Evolutionary conservation across 2,329 filamentous ascomycete genomes (phyloP).

Genomic region (Colletotrichum sp.): DNA sequence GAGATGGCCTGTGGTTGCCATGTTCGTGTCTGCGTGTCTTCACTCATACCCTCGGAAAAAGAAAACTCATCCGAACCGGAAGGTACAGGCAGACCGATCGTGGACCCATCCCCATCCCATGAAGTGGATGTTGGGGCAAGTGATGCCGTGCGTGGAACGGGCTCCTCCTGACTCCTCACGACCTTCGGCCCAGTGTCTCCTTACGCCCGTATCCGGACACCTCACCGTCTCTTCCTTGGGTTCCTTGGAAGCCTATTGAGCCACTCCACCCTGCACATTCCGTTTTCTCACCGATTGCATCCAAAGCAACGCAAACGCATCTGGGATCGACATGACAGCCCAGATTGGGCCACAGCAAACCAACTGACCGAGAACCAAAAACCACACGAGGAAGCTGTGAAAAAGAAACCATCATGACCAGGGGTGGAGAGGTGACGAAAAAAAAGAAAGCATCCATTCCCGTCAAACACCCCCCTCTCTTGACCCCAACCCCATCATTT

Average conservation of each 20-base stretch:
- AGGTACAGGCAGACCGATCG: not conserved
- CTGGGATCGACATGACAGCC: slow-evolving; percentile 6
- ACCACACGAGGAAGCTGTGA: not conserved
- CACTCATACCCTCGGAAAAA: not conserved
- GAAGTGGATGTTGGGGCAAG: not conserved
- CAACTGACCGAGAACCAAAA: not conserved
- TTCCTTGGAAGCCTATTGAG: not conserved
- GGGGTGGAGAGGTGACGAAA: not conserved
- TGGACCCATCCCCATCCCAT: not conserved
- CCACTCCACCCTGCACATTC: not conserved
- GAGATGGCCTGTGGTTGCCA: not conserved
- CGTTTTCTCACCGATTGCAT: slow-evolving; percentile 20
- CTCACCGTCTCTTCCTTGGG: not conserved
- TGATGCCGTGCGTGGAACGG: not conserved
- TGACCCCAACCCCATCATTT: not conserved
- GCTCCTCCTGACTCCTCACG: not conserved
- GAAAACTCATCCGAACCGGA: not conserved
- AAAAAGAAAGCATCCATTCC: slow-evolving; percentile 7
- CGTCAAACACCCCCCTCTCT: not conserved
- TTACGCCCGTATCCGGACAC: slow-evolving; percentile 16
- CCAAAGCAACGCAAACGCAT: slow-evolving; percentile 6
- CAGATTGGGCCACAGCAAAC: not conserved
- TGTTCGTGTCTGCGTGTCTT: slow-evolving; percentile 3
- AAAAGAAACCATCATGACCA: not conserved
- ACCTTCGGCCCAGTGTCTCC: not conserved